Evolutionary conservation across 2,329 filamentous ascomycete genomes (phyloP), one percentile per base, ranked within the genome.

Genomic region (Penicillium sp.): DNA sequence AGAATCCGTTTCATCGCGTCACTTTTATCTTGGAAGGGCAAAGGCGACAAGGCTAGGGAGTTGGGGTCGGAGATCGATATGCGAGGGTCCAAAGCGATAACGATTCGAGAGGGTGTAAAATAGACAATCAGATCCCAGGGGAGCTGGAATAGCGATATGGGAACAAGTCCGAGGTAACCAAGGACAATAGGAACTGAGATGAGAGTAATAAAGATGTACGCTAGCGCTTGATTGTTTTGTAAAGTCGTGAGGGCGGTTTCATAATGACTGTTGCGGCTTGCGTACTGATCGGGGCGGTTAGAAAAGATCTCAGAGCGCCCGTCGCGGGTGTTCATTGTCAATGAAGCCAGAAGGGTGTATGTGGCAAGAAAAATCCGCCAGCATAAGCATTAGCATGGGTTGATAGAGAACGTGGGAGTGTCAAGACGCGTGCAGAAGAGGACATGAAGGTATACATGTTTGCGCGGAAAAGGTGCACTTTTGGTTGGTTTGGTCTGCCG

Each of bases 1-100:
- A 91, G 72, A 33, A 91, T 80, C 60, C 84, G 82, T 65, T 82
- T 80, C 76, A 91, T 81, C 10, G 82, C 81, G 63, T 87, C 82
- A 69, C 84, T 86, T 73, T 91, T 92, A 27, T 82, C 81, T 44
- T 72, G 64, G 29, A 73, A 69, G n/a, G 63, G 70, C 67, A 68
- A 67, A 48, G 61, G 64, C 42, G 60, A 64, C 27, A 54, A 57
- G 82, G 78, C 42, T 74, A 80, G 64, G 68, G 77, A 58, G 72
- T 73, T 54, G 66, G 75, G 59, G 67, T 70, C 69, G 70, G 69
- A 63, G 60, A 75, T 74, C 71, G 74, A 58, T 76, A 78, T 60
- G 77, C 80, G 69, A 78, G 80, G 61, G 83, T 79, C 81, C 77
- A 85, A 72, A 44, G 75, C 73, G 59, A 73, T 68, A 52, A 79